Percentiles rank a stretch among this genome's conserved stretches.
phyloP scores from a whole-genome alignment of 164 flowering plant species.

The Umbilicus rupestris region DNA sequence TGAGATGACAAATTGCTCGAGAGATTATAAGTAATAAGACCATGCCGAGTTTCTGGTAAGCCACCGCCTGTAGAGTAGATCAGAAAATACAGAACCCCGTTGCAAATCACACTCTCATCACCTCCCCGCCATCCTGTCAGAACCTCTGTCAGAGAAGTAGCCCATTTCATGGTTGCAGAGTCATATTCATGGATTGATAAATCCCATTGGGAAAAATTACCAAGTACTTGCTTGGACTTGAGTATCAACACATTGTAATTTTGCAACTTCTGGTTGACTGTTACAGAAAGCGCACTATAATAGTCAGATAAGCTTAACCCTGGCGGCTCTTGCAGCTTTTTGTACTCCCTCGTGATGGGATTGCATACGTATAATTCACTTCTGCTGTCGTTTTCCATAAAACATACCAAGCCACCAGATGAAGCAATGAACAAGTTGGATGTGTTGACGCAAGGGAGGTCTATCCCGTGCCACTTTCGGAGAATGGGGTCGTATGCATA shows the following conservation, averaged over 20 bases:
- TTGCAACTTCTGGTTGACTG: conserved; percentile 37
- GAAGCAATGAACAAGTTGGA: conserved; percentile 67
- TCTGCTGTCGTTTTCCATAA: conserved; percentile 66
- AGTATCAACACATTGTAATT: conserved; percentile 49
- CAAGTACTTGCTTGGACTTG: conserved; percentile 80
- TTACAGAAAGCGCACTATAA: conserved; percentile 69
- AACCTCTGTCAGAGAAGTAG: conserved; percentile 47
- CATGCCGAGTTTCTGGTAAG: conserved; percentile 53
- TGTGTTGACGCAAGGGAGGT: conserved; percentile 60
- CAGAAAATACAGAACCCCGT: conserved; percentile 61
- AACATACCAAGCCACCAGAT: conserved; percentile 74
- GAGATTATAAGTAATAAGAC: conserved; percentile 54
- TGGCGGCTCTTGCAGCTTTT: conserved; percentile 47
- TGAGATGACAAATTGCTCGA: conserved; percentile 31
- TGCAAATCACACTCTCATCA: conserved; percentile 78
- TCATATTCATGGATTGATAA: conserved; percentile 61
- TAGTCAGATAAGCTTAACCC: conserved; percentile 49
- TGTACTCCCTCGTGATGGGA: conserved; percentile 53
- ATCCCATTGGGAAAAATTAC: conserved; percentile 71
- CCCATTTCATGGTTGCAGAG: conserved; percentile 60
- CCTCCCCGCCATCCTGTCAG: conserved; percentile 93
- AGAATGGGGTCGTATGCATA: conserved; percentile 78
- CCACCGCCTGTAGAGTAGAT: conserved; percentile 70
- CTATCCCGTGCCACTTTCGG: conserved; percentile 70
- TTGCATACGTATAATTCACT: conserved; percentile 62